phyloP scores from a whole-genome alignment of 2,329 filamentous ascomycete species.

The Neocatenulostroma microsporum region DNA sequence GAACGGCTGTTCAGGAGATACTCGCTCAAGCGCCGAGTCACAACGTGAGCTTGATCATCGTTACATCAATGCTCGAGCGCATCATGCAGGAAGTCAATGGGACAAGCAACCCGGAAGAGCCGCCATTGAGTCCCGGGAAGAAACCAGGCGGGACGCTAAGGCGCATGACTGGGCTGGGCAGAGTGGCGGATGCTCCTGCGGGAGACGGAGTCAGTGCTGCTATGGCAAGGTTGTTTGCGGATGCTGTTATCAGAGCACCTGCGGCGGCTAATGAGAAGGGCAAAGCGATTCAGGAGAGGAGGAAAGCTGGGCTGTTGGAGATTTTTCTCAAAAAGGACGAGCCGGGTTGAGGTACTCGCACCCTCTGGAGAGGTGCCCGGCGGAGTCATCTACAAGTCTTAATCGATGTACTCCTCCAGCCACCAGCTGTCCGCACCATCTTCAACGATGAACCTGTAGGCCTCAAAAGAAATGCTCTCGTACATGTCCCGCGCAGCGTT shows the following conservation, averaged over 20 bases:
- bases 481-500: slow-evolving; percentile 42
- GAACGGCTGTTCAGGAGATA: slow-evolving; percentile 61
- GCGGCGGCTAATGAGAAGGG: slow-evolving; percentile 48
- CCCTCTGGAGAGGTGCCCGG: too few relatives aligned
- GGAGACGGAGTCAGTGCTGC: slow-evolving; percentile 47
- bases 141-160: slow-evolving; percentile 24
- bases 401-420: slow-evolving; percentile 18
- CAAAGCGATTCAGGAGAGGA: slow-evolving; percentile 52
- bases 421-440: slow-evolving; percentile 57
- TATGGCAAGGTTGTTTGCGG: slow-evolving; percentile 59
- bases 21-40: slow-evolving; percentile 65
- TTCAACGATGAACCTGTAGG: slow-evolving; percentile 51
- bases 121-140: slow-evolving; percentile 28
- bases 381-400: too few relatives aligned
- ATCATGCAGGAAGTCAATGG: slow-evolving; percentile 48
- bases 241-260: slow-evolving; percentile 51
- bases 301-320: slow-evolving; percentile 60
- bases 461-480: slow-evolving; percentile 35
- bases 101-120: slow-evolving; percentile 11
- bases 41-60: slow-evolving; percentile 82
- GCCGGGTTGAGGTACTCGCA: too few relatives aligned
- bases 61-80: slow-evolving; percentile 66
- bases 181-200: slow-evolving; percentile 35
- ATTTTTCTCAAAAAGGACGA: slow-evolving; percentile 45
- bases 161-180: slow-evolving; percentile 31